Evolutionary conservation across 306 rosid genomes (phyloP).

Genomic region (Glycyrrhiza uralensis): DNA sequence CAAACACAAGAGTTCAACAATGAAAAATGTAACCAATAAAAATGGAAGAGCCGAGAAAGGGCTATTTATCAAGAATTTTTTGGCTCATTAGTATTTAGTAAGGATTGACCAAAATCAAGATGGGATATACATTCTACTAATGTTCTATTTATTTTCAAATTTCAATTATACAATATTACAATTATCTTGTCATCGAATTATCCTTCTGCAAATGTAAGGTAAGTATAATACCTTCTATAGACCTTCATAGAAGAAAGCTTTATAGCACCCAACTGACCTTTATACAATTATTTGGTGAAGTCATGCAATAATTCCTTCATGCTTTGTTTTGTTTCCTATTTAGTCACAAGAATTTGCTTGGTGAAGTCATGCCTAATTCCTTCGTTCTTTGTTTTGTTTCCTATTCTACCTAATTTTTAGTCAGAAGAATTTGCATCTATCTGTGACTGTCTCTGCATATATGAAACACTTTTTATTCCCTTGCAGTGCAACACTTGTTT

Average conservation of each 20-base stretch:
- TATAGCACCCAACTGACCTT: no score
- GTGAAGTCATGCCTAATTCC: neutral
- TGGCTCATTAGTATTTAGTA: neutral
- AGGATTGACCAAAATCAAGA: neutral
- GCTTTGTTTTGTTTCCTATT: neutral
- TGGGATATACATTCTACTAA: neutral
- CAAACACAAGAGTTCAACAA: neutral
- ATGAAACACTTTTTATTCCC: neutral
- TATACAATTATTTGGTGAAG: neutral
- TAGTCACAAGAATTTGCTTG: neutral
- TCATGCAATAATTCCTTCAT: neutral
- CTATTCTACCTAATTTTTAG: neutral
- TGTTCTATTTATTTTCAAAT: neutral
- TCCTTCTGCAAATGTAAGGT: neutral
- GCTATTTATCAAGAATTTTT: neutral
- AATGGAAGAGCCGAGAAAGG: neutral
- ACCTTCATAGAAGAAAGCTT: neutral
- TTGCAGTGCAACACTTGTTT: constrained; percentile 80
- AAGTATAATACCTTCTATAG: neutral
- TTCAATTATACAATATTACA: no score
- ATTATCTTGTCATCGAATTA: no score
- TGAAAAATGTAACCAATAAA: neutral
- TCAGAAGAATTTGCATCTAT: neutral
- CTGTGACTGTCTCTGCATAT: neutral
- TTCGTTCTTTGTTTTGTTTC: neutral